These are phyloP conservation scores for Eucalyptus regnans DNA, from an alignment of 345 rosid species.

Conservation along the genomic window DNA sequence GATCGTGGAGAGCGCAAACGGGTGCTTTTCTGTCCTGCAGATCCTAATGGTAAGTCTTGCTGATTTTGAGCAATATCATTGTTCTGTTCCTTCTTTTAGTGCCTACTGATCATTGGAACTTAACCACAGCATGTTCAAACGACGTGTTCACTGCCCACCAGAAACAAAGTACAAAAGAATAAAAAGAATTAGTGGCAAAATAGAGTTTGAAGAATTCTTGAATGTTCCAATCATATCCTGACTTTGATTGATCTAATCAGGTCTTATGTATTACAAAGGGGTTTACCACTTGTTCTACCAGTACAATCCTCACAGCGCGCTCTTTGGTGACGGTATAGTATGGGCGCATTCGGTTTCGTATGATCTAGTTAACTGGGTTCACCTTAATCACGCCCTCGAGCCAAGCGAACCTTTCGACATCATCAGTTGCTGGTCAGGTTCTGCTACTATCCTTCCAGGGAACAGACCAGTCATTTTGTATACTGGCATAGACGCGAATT, in stretches of 20 bases:
- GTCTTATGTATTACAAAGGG: slow-evolving; percentile 70
- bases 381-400: slow-evolving; percentile 35
- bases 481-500: slow-evolving; percentile 34
- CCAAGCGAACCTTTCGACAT: slow-evolving; percentile 48
- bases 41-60: slow-evolving; percentile 33
- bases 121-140: background rate
- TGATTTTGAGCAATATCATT: background rate
- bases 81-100: background rate
- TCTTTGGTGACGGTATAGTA: slow-evolving; percentile 24
- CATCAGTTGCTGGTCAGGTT: slow-evolving; percentile 66
- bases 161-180: background rate
- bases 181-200: background rate
- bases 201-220: background rate
- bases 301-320: slow-evolving; percentile 44
- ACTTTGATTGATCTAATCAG: slow-evolving; percentile 11
- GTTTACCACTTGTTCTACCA: slow-evolving; percentile 59
- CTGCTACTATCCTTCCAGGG: slow-evolving; percentile 49
- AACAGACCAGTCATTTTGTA: slow-evolving; percentile 44
- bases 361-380: slow-evolving; percentile 64
- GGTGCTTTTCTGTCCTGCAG: slow-evolving; percentile 1
- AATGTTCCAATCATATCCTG: background rate
- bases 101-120: background rate
- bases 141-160: background rate
- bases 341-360: slow-evolving; percentile 70
- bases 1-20: background rate